Evolutionary conservation across 176 grass and related monocot species (phyloP), one percentile per base, ranked within the genome.

Genomic region (Juncus inflexus): DNA sequence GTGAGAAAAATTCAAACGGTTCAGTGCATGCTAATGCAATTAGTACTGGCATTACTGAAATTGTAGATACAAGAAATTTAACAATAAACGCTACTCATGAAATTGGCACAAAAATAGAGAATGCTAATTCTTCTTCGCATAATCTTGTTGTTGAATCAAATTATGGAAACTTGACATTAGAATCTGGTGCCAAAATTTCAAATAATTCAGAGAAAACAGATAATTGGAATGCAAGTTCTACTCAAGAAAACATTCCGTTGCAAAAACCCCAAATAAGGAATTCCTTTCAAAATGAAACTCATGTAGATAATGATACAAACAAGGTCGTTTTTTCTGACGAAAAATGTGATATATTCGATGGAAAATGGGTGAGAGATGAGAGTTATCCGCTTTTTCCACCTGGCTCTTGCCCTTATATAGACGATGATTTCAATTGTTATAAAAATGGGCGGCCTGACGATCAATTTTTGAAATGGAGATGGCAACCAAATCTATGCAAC

Each of bases 371-470:
- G 68, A 81, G 74, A 76, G 94, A 91, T 64, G 88, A 89, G 61
- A 55, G 45, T 15, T 66, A 66, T 51, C 60, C 73, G 8, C 57
- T 65, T 62, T 92, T 84, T 72, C 80, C 78, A 61, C 76, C 88
- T 5, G 74, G 16, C 54, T 96, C 84, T 9, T 96, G 87, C 63
- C 45, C 74, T 1, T 74, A 74, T 72, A 76, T 89, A 15, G 87
- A 89, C 74, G 77, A 70, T 45, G 94, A 86, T 77, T 99, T 86
- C 77, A 86, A 92, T 74, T 99, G 88, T 76, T 79, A 83, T 77
- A 92, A 86, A 71, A 92, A 92, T 75, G 88, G 94, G 35, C 81
- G 94, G 19, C 50, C 77, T 12, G 94, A 92, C 68, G 53, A 49
- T 9, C 60, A 76, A n/a, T 92, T 80, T 69, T 76, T 89, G 70